Evolutionary conservation across 2,329 filamentous ascomycete genomes (phyloP).

Genomic region (Metarhizium anisopliae): DNA sequence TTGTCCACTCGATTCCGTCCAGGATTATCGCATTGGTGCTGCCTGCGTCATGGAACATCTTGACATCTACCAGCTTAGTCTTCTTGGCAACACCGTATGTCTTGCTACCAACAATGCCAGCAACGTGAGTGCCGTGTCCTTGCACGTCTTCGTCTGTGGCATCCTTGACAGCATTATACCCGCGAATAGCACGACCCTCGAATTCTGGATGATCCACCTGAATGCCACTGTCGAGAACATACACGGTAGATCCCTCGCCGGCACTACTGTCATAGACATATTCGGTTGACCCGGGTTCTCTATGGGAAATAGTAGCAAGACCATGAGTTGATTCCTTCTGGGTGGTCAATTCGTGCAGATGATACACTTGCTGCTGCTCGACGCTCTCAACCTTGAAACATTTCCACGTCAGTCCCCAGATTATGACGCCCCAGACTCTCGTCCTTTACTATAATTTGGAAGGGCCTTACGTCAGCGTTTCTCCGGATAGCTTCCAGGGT

Average conservation of each 20-base stretch:
- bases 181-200: slow-evolving; percentile 30
- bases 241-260: slow-evolving; percentile 35
- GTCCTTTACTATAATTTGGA: not conserved
- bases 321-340: slow-evolving; percentile 33
- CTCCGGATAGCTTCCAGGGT: slow-evolving; percentile 30
- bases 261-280: slow-evolving; percentile 34
- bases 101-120: slow-evolving; percentile 34
- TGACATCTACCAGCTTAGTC: slow-evolving; percentile 32
- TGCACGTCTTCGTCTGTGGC: slow-evolving; percentile 22
- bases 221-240: slow-evolving; percentile 48
- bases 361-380: slow-evolving; percentile 21
- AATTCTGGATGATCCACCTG: slow-evolving; percentile 35
- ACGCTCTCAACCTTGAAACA: slow-evolving; percentile 20
- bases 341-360: slow-evolving; percentile 16
- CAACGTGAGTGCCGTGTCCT: slow-evolving; percentile 39
- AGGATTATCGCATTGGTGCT: slow-evolving; percentile 14
- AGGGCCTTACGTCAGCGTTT: slow-evolving; percentile 26
- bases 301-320: slow-evolving; percentile 35
- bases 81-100: slow-evolving; percentile 38
- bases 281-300: slow-evolving; percentile 19
- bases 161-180: slow-evolving; percentile 25
- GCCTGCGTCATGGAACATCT: slow-evolving; percentile 28
- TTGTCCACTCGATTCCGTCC: slow-evolving; percentile 29
- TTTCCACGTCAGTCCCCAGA: not conserved
- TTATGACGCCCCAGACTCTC: too few species aligned